Percentiles rank a stretch among this genome's conserved stretches.
These are phyloP conservation scores for Nakazawaea peltata DNA, from an alignment of 805 yeast species.

Conservation along the genomic window DNA sequence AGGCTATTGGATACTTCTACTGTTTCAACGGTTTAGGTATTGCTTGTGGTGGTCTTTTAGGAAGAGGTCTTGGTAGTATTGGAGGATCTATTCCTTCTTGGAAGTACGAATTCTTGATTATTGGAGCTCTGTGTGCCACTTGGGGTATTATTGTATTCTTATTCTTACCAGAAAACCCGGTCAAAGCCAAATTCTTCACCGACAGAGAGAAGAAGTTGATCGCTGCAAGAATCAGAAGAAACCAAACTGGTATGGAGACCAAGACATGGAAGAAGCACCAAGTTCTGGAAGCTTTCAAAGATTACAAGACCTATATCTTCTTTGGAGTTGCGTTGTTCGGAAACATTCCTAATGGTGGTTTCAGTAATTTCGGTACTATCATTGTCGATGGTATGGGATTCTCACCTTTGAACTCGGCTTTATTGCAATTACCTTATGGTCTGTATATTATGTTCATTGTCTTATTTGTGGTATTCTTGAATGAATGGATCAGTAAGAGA, in stretches of 20 bases:
- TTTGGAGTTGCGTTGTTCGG: conserved; percentile 10
- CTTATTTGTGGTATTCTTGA: not conserved
- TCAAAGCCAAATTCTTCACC: conserved; percentile 15
- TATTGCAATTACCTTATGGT: conserved; percentile 11
- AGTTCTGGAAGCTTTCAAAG: conserved; percentile 18
- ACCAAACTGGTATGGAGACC: conserved; percentile 23
- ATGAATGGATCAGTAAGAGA: conserved; percentile 1
- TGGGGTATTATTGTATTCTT: conserved; percentile 12
- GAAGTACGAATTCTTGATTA: conserved; percentile 9
- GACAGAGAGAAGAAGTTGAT: conserved; percentile 13
- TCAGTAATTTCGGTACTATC: conserved; percentile 15
- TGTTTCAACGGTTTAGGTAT: conserved; percentile 36
- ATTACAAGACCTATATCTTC: conserved; percentile 16
- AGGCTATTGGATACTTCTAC: conserved; percentile 49
- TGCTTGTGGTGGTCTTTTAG: conserved; percentile 8
- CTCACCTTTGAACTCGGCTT: conserved; percentile 3
- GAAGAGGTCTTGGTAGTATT: conserved; percentile 7
- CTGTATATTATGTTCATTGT: conserved; percentile 6
- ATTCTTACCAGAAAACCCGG: conserved; percentile 21
- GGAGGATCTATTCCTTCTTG: conserved; percentile 8
- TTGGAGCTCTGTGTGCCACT: conserved; percentile 7
- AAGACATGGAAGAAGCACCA: conserved; percentile 19
- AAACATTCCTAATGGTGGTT: conserved; percentile 15
- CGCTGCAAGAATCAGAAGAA: conserved; percentile 20
- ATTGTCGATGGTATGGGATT: conserved; percentile 12